Base-by-base conservation (phyloP, 176 grass and related monocot genomes). In the Poa annua region DNA sequence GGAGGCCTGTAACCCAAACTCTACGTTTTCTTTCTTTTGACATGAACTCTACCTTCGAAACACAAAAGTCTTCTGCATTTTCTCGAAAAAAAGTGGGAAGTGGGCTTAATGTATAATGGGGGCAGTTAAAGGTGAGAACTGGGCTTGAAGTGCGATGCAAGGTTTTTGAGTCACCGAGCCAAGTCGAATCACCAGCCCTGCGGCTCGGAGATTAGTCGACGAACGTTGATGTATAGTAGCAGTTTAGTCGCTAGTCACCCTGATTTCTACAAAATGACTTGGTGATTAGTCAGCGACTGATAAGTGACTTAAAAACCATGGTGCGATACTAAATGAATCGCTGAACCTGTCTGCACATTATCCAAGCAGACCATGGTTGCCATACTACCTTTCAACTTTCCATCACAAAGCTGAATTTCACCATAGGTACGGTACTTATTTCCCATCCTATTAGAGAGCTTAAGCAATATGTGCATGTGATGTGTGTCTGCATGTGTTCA, bases 401-500 rank as follows among this genome's bases (percentile, higher is more conserved):
- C 12, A 33, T 21, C 33, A 36, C 21, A 86, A 69, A 82, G 32
- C n/a, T 8, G 33, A 87, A 82, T 7, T 51, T 20, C 76, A 24
- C 48, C 26, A 53, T 54, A 80, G 35, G 78, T 71, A 56, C 52
- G 47, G 38, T 29, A 81, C 21, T 64, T 12, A 29, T 29, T 47
- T 64, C 8, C 50, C 19, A 32, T 57, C 63, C 47, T 53, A 67
- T 38, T 68, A 69, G 47, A 69, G 5, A 81, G 33, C 48, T 71
- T 56, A 66, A 80, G 78, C 49, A 70, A 42, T 81, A 15, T 33
- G 70, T 51, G 32, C 16, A 52, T 68, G 11, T 4, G 11, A 34
- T 42, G 41, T 8, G 16, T 42, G 20, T 47, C 38, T 74, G 44
- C 0, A 5, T 19, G 17, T 59, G 24, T 60, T 71, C 22, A 15